Evolutionary conservation across 495 filamentous ascomycete genomes (phyloP).

Genomic region (Cryomyces minteri): DNA sequence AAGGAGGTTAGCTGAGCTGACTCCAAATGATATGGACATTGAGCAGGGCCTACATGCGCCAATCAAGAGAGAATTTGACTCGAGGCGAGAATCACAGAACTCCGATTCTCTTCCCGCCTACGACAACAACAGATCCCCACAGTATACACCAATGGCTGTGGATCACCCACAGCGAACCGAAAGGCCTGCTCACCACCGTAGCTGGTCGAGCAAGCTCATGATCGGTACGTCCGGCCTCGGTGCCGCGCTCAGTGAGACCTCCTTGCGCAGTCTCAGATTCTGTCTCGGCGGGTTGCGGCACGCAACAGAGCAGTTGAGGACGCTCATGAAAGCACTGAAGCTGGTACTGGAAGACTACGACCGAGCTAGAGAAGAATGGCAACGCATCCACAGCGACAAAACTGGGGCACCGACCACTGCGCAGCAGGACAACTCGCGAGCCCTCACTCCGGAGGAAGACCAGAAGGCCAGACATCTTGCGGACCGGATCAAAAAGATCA

Average conservation of each 20-base stretch:
- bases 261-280: slow-evolving; percentile 53
- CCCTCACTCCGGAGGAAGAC: slow-evolving; percentile 18
- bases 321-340: slow-evolving; percentile 48
- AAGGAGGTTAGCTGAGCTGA: slow-evolving; percentile 33
- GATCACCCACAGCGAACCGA: slow-evolving; percentile 1
- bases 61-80: slow-evolving; percentile 11
- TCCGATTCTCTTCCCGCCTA: slow-evolving; percentile 62
- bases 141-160: slow-evolving; percentile 37
- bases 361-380: not conserved
- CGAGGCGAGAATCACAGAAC: slow-evolving; percentile 21
- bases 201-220: slow-evolving; percentile 63
- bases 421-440: not conserved
- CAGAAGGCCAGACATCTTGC: slow-evolving; percentile 24
- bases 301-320: slow-evolving; percentile 57
- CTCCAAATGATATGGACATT: not conserved
- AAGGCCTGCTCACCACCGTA: slow-evolving; percentile 18
- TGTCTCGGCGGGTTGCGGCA: slow-evolving; percentile 58
- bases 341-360: slow-evolving; percentile 62
- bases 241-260: slow-evolving; percentile 75
- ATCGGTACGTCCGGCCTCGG: slow-evolving; percentile 71
- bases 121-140: slow-evolving; percentile 53
- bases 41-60: slow-evolving; percentile 9
- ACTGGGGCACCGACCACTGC: slow-evolving; percentile 3
- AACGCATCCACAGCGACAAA: not conserved
- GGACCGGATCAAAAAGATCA: slow-evolving; percentile 47